Base-by-base conservation (phyloP, 2,329 filamentous ascomycete genomes). In the Chrysoporthe austroafricana region DNA sequence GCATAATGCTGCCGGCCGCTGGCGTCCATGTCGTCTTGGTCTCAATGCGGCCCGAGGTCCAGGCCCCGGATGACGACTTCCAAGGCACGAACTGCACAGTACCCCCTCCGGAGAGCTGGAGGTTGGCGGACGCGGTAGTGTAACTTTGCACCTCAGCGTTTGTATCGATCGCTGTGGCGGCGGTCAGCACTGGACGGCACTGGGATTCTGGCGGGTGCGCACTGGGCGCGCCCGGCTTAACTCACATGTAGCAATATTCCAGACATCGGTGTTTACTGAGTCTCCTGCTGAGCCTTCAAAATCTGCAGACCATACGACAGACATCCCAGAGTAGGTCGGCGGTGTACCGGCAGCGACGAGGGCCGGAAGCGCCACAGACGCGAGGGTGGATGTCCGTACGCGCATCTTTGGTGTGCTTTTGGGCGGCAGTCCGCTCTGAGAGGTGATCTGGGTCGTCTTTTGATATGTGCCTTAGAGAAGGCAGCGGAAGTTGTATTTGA, bases 41-140 rank as follows among this genome's bases (percentile, higher is more conserved):
- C 77, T 88, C 85, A 71, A 88, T 80, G 18, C 85, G 84, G 46
- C 78, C 84, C 1, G 86, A 88, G 0, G 84, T 86, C 86, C 86
- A 88, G 39, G 74, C 72, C 2, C 79, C 79, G 2, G 72, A 71
- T 3, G 74, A 66, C 21, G 79, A 77, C 62, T 78, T 77, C 70
- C 77, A 78, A 1, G 86, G 85, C 39, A 86, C 78, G 58, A 88
- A 75, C 73, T 86, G 84, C 2, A 88, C 73, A 0, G 85, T 84
- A 59, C 77, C 77, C 48, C 80, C 79, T 44, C 85, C 85, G 46
- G 80, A 85, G 62, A 84, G 75, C 68, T 85, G 84, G 16, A 87
- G 68, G 75, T 87, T 88, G 32, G 72, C 69, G 70, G 76, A 80
- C 64, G 78, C 80, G 32, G 74, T 75, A 2, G 81, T 80, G 77